phyloP scores from a whole-genome alignment of 139 green algal genomes.

The Tetratostichococcus sp. region DNA sequence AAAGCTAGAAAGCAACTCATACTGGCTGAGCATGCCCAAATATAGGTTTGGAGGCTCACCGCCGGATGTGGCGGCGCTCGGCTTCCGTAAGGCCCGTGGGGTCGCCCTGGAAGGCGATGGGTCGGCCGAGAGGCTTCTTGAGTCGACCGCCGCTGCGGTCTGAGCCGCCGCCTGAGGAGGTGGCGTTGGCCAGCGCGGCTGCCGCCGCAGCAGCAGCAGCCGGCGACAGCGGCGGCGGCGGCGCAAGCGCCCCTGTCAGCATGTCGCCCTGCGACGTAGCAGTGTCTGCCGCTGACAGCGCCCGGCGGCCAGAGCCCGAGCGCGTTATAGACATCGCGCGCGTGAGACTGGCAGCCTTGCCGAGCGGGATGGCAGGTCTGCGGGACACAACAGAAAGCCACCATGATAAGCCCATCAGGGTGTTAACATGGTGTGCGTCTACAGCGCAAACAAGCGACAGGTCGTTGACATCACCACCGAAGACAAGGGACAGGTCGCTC shows the following conservation, averaged over 20 bases:
- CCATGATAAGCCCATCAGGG: too few relatives aligned
- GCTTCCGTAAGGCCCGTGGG: slow-evolving; percentile 19
- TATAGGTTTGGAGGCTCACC: too few relatives aligned
- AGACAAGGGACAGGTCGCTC: too few relatives aligned
- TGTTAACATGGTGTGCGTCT: too few relatives aligned
- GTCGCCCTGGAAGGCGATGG: slow-evolving; percentile 22
- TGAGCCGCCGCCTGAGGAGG: background rate
- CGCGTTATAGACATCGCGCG: background rate
- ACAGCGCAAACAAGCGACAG: too few relatives aligned
- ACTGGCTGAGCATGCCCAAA: too few relatives aligned
- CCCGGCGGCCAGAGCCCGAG: background rate
- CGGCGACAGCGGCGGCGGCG: background rate
- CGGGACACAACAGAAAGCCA: too few relatives aligned
- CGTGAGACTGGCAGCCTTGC: background rate
- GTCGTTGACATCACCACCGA: too few relatives aligned
- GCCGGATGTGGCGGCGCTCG: slow-evolving; percentile 30
- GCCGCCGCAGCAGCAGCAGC: too few relatives aligned
- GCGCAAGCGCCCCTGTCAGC: background rate
- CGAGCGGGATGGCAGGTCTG: background rate
- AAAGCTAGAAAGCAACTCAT: too few relatives aligned
- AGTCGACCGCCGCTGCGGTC: background rate
- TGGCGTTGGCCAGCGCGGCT: background rate
- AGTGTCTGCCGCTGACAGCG: too few relatives aligned
- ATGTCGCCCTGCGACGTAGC: too few relatives aligned
- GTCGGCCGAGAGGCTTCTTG: slow-evolving; percentile 16